These are phyloP conservation scores for Mycena floridula DNA, from an alignment of 768 basidiomycete species.

Conservation along the genomic window DNA sequence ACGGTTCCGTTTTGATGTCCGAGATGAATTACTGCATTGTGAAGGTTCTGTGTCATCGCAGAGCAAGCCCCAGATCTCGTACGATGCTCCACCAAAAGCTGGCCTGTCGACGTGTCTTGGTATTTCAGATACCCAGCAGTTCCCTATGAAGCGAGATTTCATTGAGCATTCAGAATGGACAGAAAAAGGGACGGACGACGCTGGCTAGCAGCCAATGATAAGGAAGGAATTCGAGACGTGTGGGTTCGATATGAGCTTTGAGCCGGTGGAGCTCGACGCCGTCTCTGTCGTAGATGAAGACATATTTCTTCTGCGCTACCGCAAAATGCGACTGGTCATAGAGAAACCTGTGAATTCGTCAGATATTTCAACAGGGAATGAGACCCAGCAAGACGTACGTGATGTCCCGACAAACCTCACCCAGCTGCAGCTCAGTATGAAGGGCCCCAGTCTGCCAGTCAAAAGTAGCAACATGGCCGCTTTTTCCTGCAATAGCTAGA, in stretches of 20 bases:
- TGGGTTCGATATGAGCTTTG: slow-evolving; percentile 82
- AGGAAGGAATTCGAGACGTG: slow-evolving; percentile 84
- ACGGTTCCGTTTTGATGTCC: slow-evolving; percentile 95
- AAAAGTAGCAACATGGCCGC: slow-evolving; percentile 88
- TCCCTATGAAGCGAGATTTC: slow-evolving; percentile 60
- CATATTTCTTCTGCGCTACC: slow-evolving; percentile 94
- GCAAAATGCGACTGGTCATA: slow-evolving; percentile 93
- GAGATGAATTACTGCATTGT: slow-evolving; percentile 91
- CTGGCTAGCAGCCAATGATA: slow-evolving; percentile 93
- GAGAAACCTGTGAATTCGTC: slow-evolving; percentile 52
- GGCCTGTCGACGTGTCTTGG: slow-evolving; percentile 93
- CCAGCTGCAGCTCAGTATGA: slow-evolving; percentile 82
- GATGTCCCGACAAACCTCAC: slow-evolving; percentile 89
- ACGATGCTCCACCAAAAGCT: slow-evolving; percentile 78
- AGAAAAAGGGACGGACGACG: slow-evolving; percentile 46
- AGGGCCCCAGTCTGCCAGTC: slow-evolving; percentile 88
- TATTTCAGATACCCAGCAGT: slow-evolving; percentile 92
- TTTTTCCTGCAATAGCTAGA: slow-evolving; percentile 75
- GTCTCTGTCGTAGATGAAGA: slow-evolving; percentile 91
- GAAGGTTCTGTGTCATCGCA: slow-evolving; percentile 85
- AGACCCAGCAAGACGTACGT: slow-evolving; percentile 64
- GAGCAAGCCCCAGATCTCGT: slow-evolving; percentile 84
- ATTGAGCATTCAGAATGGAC: not conserved
- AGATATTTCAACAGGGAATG: not conserved
- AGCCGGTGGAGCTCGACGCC: slow-evolving; percentile 90